Conservation (phyloP, 768 basidiomycete species). For the Sutorius australiensis region DNA sequence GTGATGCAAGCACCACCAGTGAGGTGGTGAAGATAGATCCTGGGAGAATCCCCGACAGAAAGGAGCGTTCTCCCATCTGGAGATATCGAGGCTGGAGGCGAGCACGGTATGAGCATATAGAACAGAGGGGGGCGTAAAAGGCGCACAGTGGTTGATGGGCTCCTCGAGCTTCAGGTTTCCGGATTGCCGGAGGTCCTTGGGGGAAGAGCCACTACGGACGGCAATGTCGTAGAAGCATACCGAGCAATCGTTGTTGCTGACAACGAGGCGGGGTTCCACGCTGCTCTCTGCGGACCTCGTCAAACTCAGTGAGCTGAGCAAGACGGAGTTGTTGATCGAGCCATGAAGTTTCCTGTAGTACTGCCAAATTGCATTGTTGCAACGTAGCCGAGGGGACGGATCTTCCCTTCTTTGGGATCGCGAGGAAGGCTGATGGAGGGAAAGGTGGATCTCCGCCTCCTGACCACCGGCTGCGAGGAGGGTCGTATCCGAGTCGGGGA, state of each 20-base stretch:
- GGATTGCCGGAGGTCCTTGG: constrained; percentile 43
- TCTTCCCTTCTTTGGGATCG: constrained; percentile 20
- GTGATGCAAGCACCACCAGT: constrained; percentile 58
- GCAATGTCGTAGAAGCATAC: constrained; percentile 80
- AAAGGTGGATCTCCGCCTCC: constrained; percentile 67
- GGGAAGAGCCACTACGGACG: constrained; percentile 42
- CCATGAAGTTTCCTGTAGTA: constrained; percentile 51
- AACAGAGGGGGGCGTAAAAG: background rate
- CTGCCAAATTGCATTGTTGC: constrained; percentile 43
- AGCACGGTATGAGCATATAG: constrained; percentile 9
- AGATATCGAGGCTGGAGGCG: constrained; percentile 71
- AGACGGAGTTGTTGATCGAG: constrained; percentile 81
- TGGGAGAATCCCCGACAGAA: constrained; percentile 87
- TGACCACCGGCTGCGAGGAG: constrained; percentile 78
- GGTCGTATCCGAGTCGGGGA: constrained; percentile 49
- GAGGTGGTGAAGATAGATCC: constrained; percentile 79
- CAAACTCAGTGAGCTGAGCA: constrained; percentile 59
- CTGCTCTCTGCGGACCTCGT: constrained; percentile 59
- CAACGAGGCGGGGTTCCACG: constrained; percentile 70
- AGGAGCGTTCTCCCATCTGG: constrained; percentile 84
- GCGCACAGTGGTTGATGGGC: constrained; percentile 79
- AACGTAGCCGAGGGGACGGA: constrained; percentile 7
- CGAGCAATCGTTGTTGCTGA: constrained; percentile 83
- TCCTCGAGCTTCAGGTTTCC: constrained; percentile 59
- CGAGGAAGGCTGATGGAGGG: constrained; percentile 37